Evolutionary conservation across 2,329 filamentous ascomycete species (phyloP).

Genomic region (Apiospora pterosperma): DNA sequence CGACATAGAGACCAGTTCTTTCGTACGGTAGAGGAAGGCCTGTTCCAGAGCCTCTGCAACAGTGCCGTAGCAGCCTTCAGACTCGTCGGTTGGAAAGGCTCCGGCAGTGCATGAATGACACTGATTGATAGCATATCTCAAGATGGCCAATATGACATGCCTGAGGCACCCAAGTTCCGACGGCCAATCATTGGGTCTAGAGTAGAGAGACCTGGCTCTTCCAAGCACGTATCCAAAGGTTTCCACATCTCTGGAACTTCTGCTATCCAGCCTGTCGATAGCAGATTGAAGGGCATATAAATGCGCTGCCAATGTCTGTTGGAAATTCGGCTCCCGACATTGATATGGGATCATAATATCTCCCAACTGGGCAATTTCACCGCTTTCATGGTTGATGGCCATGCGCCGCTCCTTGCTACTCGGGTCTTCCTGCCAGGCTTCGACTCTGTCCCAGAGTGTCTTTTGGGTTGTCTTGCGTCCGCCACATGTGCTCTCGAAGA

Average conservation of each 20-base stretch:
- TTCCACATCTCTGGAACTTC: neutral
- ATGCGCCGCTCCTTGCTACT: neutral
- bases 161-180: neutral
- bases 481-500: neutral
- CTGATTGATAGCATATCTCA: neutral
- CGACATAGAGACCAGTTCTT: neutral
- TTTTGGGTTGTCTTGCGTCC: neutral
- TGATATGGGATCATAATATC: neutral
- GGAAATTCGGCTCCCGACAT: neutral
- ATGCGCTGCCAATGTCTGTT: neutral
- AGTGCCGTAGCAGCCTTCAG: neutral
- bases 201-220: neutral
- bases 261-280: neutral
- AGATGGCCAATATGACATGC: neutral
- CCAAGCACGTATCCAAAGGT: neutral
- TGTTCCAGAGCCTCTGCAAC: neutral
- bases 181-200: neutral
- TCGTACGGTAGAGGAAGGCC: neutral
- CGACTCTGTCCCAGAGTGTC: neutral
- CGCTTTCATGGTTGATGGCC: neutral
- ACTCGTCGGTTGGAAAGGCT: neutral
- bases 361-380: neutral
- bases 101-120: fast-evolving
- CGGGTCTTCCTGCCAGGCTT: neutral
- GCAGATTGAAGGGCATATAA: neutral